Evolutionary conservation across 2,329 filamentous ascomycete species (phyloP).

Genomic region (Cordyceps pruinosa): DNA sequence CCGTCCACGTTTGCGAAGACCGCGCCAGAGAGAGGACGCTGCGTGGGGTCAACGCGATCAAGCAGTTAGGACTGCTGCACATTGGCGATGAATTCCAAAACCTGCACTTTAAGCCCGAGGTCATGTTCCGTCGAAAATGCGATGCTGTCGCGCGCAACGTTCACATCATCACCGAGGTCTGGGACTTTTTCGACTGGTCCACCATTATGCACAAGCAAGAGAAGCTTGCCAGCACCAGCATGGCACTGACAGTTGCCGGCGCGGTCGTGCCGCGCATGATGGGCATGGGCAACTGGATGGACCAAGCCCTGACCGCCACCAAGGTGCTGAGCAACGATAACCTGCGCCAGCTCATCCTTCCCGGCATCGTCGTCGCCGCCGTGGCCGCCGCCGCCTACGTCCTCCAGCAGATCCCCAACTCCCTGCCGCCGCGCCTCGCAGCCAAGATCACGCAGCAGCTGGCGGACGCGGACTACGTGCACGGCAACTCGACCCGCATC

Average conservation of each 20-base stretch:
- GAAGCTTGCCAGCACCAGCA: slow-evolving; percentile 87
- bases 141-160: slow-evolving; percentile 80
- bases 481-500: slow-evolving; percentile 79
- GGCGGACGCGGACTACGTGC: slow-evolving; percentile 80
- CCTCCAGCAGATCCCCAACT: slow-evolving; percentile 78
- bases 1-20: slow-evolving; percentile 76
- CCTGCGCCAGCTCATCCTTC: slow-evolving; percentile 70
- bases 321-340: slow-evolving; percentile 77
- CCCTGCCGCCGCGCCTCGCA: slow-evolving; percentile 77
- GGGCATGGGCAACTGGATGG: slow-evolving; percentile 81
- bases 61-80: slow-evolving; percentile 79
- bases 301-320: slow-evolving; percentile 75
- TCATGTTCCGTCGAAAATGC: slow-evolving; percentile 85
- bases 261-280: slow-evolving; percentile 77
- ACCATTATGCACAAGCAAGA: slow-evolving; percentile 84
- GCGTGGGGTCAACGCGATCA: slow-evolving; percentile 76
- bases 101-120: slow-evolving; percentile 79
- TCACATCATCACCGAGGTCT: slow-evolving; percentile 78
- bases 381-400: slow-evolving; percentile 72
- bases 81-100: slow-evolving; percentile 81
- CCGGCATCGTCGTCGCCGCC: slow-evolving; percentile 69
- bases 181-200: slow-evolving; percentile 87
- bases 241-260: slow-evolving; percentile 87
- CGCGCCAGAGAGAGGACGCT: slow-evolving; percentile 74
- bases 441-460: slow-evolving; percentile 79